Conservation (phyloP, 1,284 basidiomycete species). For the Stygiomarasmius scandens region DNA sequence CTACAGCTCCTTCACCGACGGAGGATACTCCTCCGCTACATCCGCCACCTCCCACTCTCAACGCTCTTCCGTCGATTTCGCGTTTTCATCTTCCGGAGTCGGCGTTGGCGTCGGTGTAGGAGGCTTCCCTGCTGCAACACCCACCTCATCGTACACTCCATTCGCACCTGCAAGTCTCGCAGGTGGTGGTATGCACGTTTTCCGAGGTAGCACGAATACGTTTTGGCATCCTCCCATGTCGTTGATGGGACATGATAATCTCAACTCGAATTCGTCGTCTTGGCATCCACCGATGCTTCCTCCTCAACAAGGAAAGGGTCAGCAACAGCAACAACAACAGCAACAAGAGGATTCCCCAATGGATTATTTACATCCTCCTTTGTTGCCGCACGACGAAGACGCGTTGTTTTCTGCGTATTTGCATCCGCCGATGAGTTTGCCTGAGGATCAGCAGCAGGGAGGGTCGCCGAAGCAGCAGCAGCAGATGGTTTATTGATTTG, state of each 20-base stretch:
- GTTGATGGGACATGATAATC: conserved; percentile 45
- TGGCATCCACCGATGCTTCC: conserved; percentile 63
- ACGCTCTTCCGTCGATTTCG: conserved; percentile 64
- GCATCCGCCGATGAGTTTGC: conserved; percentile 35
- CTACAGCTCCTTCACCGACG: conserved; percentile 47
- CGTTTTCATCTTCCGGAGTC: conserved; percentile 50
- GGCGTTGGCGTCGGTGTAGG: too few relatives aligned
- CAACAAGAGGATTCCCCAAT: conserved; percentile 34
- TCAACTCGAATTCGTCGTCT: neutral
- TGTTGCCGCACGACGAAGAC: conserved; percentile 35
- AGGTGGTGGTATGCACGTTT: neutral
- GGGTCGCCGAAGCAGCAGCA: neutral
- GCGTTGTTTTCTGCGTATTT: conserved; percentile 39
- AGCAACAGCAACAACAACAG: too few relatives aligned
- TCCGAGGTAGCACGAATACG: conserved; percentile 35
- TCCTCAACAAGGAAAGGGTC: too few relatives aligned
- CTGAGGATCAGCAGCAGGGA: conserved; percentile 22
- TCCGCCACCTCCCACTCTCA: conserved; percentile 45
- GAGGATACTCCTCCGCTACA: conserved; percentile 46
- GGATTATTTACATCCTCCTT: conserved; percentile 54
- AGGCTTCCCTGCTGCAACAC: conserved; percentile 32
- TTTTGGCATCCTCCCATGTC: conserved; percentile 79
- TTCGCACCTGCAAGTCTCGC: neutral
- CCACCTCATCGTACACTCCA: neutral
- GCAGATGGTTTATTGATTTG: too few relatives aligned